A percentile compares a stretch with the other conserved stretches of the same genome.
Conservation (phyloP, 768 basidiomycete genomes). For the Lactifluus echinatus region DNA sequence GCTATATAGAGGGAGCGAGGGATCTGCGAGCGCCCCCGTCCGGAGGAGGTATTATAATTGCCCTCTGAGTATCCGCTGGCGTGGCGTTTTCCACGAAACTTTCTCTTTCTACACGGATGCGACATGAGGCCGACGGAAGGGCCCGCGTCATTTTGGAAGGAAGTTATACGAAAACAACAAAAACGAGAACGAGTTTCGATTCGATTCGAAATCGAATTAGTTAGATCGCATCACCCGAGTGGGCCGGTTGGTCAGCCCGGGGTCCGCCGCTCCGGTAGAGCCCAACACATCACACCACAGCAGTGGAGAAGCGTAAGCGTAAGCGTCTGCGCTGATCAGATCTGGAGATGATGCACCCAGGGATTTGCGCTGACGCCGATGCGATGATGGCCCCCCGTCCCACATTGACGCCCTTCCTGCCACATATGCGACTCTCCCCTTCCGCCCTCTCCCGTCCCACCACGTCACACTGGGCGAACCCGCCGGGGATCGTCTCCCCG, state of each 20-base stretch:
- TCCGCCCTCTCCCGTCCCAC: neutral
- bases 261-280: no score
- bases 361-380: constrained; percentile 19
- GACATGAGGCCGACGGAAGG: constrained; percentile 19
- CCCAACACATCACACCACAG: no score
- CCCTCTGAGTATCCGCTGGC: constrained; percentile 14
- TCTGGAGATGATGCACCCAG: constrained; percentile 18
- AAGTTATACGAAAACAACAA: constrained; percentile 9
- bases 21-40: constrained; percentile 19
- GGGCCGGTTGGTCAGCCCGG: no score
- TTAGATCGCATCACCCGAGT: no score
- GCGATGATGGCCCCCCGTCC: constrained; percentile 8
- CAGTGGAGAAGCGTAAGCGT: no score
- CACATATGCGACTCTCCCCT: neutral
- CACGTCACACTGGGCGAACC: constrained; percentile 5
- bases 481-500: constrained; percentile 3
- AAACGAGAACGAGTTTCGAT: constrained; percentile 8
- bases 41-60: constrained; percentile 18
- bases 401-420: neutral
- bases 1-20: constrained; percentile 18
- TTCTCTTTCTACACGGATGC: constrained; percentile 12
- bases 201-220: neutral
- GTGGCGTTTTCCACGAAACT: constrained; percentile 20
- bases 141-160: constrained; percentile 17
- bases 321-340: constrained; percentile 18